Percentiles rank a stretch among this genome's conserved stretches.
Conservation (phyloP, 164 flowering plant genomes). For the Liquidambar formosana region DNA sequence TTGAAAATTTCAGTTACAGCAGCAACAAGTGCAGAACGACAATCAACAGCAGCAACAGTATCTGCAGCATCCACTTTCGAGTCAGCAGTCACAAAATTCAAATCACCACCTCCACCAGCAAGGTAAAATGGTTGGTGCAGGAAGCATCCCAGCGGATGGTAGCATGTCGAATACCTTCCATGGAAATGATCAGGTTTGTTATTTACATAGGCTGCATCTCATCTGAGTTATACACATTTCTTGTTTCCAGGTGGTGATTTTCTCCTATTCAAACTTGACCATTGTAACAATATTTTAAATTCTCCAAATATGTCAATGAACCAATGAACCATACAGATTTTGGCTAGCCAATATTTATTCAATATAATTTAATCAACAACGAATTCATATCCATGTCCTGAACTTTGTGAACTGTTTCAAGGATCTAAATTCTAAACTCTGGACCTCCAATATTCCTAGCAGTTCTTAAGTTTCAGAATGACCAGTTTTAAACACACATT, state of each 20-base stretch:
- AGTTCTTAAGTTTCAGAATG: no score
- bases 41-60: constrained; percentile 31
- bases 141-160: constrained; percentile 34
- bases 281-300: no score
- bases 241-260: not conserved
- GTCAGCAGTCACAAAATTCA: constrained; percentile 39
- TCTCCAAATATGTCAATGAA: no score
- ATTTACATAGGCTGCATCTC: not conserved
- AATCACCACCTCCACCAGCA: constrained; percentile 29
- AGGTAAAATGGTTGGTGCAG: constrained; percentile 34
- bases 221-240: not conserved
- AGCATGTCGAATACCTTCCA: constrained; percentile 36
- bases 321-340: no score
- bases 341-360: no score
- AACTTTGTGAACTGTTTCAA: not conserved
- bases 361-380: not conserved
- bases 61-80: constrained; percentile 33
- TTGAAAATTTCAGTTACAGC: constrained; percentile 28
- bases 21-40: constrained; percentile 33
- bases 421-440: no score
- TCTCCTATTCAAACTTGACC: no score
- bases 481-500: not conserved
- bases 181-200: constrained; percentile 49
- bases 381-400: not conserved
- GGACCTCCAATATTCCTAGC: no score